These are phyloP conservation scores for Cystoderma amianthinum DNA, from an alignment of 768 basidiomycete species.

Conservation along the genomic window DNA sequence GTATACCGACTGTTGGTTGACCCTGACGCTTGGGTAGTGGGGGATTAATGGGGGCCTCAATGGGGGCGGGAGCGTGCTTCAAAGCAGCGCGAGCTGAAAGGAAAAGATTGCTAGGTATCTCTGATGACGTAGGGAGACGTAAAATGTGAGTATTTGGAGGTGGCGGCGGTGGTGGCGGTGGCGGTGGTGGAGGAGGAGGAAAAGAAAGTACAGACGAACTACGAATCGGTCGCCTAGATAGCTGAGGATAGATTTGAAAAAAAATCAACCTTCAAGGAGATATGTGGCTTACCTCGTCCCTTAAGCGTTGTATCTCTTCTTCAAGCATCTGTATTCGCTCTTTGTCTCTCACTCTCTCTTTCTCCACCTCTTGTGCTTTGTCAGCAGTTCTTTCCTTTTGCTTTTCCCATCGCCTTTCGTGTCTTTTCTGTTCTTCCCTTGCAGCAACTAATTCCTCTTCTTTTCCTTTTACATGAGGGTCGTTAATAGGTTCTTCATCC, in stretches of 20 bases:
- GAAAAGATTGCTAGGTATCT: constrained; percentile 35
- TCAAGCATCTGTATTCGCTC: constrained; percentile 58
- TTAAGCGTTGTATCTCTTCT: constrained; percentile 54
- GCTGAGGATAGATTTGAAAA: constrained; percentile 21
- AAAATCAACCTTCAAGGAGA: neutral
- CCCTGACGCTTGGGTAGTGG: constrained; percentile 37
- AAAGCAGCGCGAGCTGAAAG: constrained; percentile 59
- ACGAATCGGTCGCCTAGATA: constrained; percentile 32
- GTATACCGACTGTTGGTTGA: constrained; percentile 64
- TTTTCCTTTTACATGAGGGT: constrained; percentile 47
- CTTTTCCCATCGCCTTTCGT: constrained; percentile 30
- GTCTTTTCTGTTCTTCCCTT: constrained; percentile 40
- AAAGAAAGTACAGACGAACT: constrained; percentile 12
- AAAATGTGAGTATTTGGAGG: constrained; percentile 22
- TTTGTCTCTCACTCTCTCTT: constrained; percentile 50
- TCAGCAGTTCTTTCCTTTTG: constrained; percentile 23
- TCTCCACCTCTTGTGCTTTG: constrained; percentile 19
- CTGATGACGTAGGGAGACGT: constrained; percentile 18
- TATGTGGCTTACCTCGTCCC: constrained; percentile 51
- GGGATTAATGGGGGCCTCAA: constrained; percentile 64
- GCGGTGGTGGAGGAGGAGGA: constrained; percentile 30
- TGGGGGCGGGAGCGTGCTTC: constrained; percentile 46
- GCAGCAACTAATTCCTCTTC: constrained; percentile 57
- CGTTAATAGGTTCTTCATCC: constrained; percentile 32
- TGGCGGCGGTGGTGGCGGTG: constrained; percentile 39